Conservation (phyloP, 2,329 filamentous ascomycete species). For the Didymella glomerata region DNA sequence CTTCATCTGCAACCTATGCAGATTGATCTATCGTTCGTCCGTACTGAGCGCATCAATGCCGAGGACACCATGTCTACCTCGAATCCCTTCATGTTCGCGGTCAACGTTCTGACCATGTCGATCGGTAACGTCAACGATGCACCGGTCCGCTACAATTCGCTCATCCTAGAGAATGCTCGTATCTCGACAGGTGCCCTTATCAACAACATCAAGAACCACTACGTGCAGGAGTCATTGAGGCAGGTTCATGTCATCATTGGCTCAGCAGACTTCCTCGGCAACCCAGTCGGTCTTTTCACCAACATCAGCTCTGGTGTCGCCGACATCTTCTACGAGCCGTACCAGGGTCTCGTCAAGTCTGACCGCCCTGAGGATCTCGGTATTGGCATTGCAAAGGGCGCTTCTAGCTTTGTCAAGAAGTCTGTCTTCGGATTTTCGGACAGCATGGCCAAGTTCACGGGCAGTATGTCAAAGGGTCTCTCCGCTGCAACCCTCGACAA, state of each 20-base stretch:
- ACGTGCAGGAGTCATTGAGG: conserved; percentile 93
- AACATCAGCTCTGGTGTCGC: conserved; percentile 96
- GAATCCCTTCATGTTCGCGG: conserved; percentile 98
- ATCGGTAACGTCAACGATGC: conserved; percentile 99
- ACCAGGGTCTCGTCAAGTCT: conserved; percentile 95
- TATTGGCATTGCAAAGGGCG: conserved; percentile 93
- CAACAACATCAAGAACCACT: conserved; percentile 89
- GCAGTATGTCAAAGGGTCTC: conserved; percentile 94
- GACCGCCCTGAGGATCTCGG: conserved; percentile 95
- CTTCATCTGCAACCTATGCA: conserved; percentile 98
- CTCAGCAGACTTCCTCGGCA: conserved; percentile 96
- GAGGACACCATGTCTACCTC: conserved; percentile 88
- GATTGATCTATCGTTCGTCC: conserved; percentile 94
- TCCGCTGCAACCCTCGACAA: conserved; percentile 96
- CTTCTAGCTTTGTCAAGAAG: conserved; percentile 97
- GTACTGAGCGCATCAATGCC: conserved; percentile 94
- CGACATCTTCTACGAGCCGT: conserved; percentile 99
- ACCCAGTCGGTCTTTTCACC: conserved; percentile 97
- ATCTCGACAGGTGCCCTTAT: conserved; percentile 85
- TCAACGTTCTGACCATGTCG: conserved; percentile 99
- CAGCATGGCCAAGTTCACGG: conserved; percentile 97
- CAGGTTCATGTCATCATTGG: conserved; percentile 98
- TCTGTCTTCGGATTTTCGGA: conserved; percentile 97
- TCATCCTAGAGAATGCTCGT: conserved; percentile 93
- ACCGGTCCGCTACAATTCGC: conserved; percentile 88